phyloP scores from a whole-genome alignment of 2,329 filamentous ascomycete genomes.

The Exutisphaerella laricina region DNA sequence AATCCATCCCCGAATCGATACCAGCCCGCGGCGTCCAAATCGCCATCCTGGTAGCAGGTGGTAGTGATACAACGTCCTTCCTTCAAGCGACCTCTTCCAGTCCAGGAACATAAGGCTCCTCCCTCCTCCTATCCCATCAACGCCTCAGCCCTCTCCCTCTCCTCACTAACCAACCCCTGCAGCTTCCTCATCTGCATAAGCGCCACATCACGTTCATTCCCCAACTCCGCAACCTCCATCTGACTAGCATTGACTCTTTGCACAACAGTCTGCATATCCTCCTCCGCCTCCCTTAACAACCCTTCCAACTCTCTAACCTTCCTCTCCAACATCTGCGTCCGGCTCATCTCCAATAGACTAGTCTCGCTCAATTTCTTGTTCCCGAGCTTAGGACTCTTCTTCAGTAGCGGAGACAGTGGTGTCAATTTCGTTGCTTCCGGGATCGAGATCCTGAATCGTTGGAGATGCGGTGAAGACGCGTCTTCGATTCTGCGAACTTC shows the following conservation, averaged over 20 bases:
- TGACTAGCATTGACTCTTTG: conserved; percentile 75
- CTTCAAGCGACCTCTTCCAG: no score
- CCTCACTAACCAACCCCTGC: conserved; percentile 60
- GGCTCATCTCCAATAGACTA: conserved; percentile 54
- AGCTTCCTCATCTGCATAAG: conserved; percentile 65
- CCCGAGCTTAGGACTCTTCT: conserved; percentile 44
- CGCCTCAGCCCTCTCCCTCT: conserved; percentile 55
- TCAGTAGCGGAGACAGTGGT: conserved; percentile 56
- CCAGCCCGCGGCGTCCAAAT: no score
- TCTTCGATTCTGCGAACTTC: conserved; percentile 72
- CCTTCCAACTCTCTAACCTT: conserved; percentile 81
- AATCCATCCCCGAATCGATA: no score
- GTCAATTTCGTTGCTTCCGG: conserved; percentile 44
- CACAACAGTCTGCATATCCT: conserved; percentile 79
- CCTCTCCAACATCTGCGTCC: conserved; percentile 69
- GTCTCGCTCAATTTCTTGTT: conserved; percentile 55
- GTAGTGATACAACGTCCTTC: no score
- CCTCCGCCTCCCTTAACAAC: conserved; percentile 67
- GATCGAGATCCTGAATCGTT: conserved; percentile 55
- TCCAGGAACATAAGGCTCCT: conserved; percentile 2
- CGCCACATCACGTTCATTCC: conserved; percentile 69
- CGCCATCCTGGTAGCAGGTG: no score
- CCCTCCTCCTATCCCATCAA: conserved; percentile 9
- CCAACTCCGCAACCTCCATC: conserved; percentile 74
- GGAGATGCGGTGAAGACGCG: conserved; percentile 69